phyloP scores from a whole-genome alignment of 257 asterid genomes.

The Orobanche coerulescens region DNA sequence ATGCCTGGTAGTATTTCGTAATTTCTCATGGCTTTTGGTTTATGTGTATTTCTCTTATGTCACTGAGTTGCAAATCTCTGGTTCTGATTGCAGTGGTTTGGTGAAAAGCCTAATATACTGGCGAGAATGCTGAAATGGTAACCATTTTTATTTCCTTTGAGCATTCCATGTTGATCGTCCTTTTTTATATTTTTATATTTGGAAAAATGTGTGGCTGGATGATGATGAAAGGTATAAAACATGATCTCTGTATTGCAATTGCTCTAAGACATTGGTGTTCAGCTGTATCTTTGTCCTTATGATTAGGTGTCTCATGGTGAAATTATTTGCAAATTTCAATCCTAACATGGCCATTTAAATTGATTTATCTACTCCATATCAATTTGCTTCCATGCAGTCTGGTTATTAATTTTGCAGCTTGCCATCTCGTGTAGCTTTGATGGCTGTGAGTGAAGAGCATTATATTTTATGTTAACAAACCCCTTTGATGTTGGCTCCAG shows the following conservation, averaged over 20 bases:
- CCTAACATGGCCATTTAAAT: slow-evolving; percentile 5
- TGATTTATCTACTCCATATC: not conserved
- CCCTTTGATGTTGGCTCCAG: slow-evolving; percentile 50
- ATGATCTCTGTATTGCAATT: not conserved
- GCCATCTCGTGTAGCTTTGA: slow-evolving; percentile 54
- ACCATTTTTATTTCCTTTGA: slow-evolving; percentile 7
- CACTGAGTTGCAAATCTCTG: slow-evolving; percentile 9
- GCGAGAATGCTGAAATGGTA: slow-evolving; percentile 87
- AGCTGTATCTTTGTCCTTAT: not conserved
- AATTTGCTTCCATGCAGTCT: slow-evolving; percentile 6
- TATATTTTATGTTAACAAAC: slow-evolving; percentile 64
- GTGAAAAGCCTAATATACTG: slow-evolving; percentile 58
- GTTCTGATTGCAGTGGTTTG: slow-evolving; percentile 51
- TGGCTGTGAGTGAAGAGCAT: slow-evolving; percentile 53
- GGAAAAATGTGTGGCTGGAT: slow-evolving; percentile 16
- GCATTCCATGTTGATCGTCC: slow-evolving; percentile 11
- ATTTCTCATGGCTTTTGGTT: slow-evolving; percentile 2
- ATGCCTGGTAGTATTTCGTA: slow-evolving; percentile 36
- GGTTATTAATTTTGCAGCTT: slow-evolving; percentile 64
- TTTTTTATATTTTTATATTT: no score
- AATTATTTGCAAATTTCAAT: not conserved
- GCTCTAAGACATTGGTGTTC: not conserved
- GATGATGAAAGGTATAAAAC: slow-evolving; percentile 9
- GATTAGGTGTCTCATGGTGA: slow-evolving; percentile 13
- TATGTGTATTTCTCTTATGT: slow-evolving; percentile 6